These are phyloP conservation scores for Nicotiana undulata DNA, from an alignment of 257 asterid genomes.

Conservation along the genomic window DNA sequence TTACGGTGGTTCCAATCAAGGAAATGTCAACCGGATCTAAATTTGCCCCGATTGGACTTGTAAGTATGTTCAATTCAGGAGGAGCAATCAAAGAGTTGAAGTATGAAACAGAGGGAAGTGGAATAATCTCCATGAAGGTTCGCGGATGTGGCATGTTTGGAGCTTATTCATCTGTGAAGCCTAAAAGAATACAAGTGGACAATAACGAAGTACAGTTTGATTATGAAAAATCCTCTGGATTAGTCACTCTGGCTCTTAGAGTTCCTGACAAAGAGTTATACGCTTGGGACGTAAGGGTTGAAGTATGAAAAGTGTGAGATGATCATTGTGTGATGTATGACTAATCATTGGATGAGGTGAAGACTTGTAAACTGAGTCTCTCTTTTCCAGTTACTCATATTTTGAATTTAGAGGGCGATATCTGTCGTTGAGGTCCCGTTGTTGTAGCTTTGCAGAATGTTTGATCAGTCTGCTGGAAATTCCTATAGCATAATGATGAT, in stretches of 20 bases:
- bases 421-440: background rate
- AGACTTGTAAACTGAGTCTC: background rate
- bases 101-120: slow-evolving; percentile 33
- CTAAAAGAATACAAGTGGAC: slow-evolving; percentile 50
- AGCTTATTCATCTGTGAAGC: slow-evolving; percentile 61
- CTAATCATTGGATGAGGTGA: background rate
- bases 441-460: background rate
- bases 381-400: background rate
- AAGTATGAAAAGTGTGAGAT: slow-evolving; percentile 26
- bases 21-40: slow-evolving; percentile 30
- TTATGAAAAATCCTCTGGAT: slow-evolving; percentile 55
- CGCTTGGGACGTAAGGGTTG: slow-evolving; percentile 56
- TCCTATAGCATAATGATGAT: background rate
- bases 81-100: slow-evolving; percentile 60
- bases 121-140: slow-evolving; percentile 36
- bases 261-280: slow-evolving; percentile 45
- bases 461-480: background rate
- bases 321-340: background rate
- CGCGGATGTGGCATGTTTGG: slow-evolving; percentile 67
- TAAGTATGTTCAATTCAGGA: slow-evolving; percentile 81
- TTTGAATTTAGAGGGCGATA: background rate
- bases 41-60: slow-evolving; percentile 75
- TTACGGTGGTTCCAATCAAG: slow-evolving; percentile 56
- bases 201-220: slow-evolving; percentile 37
- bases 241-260: slow-evolving; percentile 29